Conservation (phyloP, 2,329 filamentous ascomycete species). For the Microsporum canis region DNA sequence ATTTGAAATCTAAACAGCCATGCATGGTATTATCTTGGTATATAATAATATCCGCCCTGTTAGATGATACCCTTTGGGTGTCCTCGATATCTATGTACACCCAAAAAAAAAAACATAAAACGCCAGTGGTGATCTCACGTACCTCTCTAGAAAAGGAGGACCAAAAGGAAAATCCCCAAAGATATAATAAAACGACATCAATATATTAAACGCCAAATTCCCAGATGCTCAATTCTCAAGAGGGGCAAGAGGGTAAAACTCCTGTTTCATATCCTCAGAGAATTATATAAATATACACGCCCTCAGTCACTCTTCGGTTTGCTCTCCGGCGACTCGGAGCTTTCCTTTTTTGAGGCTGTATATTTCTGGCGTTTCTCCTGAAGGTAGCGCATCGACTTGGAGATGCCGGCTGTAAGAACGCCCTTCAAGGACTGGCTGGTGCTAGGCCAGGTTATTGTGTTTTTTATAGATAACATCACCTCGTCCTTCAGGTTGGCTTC, state of each 20-base stretch:
- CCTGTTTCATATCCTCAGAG: neutral
- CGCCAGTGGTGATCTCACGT: neutral
- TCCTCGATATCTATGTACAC: neutral
- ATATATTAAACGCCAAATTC: neutral
- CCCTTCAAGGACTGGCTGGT: constrained; percentile 80
- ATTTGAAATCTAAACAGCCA: no score
- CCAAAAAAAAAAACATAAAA: neutral
- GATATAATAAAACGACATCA: neutral
- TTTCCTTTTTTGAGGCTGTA: neutral
- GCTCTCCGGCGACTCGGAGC: neutral
- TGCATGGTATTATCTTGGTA: neutral
- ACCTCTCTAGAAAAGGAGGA: neutral
- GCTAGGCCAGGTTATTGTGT: constrained; percentile 87
- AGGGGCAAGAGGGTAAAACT: neutral
- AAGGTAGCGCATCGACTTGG: constrained; percentile 61
- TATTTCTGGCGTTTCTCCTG: constrained; percentile 56
- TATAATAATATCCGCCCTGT: neutral
- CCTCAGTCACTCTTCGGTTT: neutral
- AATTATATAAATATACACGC: neutral
- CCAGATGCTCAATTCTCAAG: neutral
- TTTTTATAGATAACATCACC: constrained; percentile 65
- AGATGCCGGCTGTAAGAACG: constrained; percentile 62
- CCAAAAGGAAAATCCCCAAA: neutral
- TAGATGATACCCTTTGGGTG: neutral
- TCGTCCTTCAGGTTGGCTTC: constrained; percentile 59